phyloP scores from a whole-genome alignment of 257 asterid species.

The Plantago major region DNA sequence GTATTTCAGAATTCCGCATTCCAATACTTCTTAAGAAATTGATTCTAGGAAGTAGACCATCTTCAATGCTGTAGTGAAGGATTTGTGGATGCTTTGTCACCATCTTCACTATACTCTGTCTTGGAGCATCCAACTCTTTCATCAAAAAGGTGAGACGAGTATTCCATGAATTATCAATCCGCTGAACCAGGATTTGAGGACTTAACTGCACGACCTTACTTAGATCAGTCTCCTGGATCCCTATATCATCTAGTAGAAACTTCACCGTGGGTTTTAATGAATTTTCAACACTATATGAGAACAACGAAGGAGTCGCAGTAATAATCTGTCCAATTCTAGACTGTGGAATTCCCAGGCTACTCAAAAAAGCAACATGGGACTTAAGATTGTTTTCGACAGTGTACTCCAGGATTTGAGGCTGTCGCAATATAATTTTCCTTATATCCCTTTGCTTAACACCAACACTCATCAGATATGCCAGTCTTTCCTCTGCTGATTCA shows the following conservation, averaged over 20 bases:
- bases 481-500: conserved; percentile 70
- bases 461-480: conserved; percentile 64
- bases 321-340: conserved; percentile 83
- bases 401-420: conserved; percentile 84
- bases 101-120: conserved; percentile 86
- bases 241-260: conserved; percentile 83
- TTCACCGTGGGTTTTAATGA: conserved; percentile 83
- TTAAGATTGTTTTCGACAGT: conserved; percentile 83
- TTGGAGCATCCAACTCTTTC: conserved; percentile 82
- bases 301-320: conserved; percentile 80
- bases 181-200: conserved; percentile 95
- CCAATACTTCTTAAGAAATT: conserved; percentile 81
- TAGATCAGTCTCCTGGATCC: conserved; percentile 63
- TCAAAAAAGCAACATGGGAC: conserved; percentile 74
- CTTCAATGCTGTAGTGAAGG: conserved; percentile 91
- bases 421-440: conserved; percentile 76
- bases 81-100: conserved; percentile 91
- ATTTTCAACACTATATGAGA: conserved; percentile 86
- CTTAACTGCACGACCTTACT: conserved; percentile 92
- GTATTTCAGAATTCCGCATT: conserved; percentile 61
- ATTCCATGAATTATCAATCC: conserved; percentile 79
- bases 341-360: conserved; percentile 73
- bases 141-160: conserved; percentile 67
- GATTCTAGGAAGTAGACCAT: conserved; percentile 77
- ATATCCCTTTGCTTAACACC: conserved; percentile 83